phyloP scores from a whole-genome alignment of 2,329 filamentous ascomycete genomes.

The Aureobasidium sp. region DNA sequence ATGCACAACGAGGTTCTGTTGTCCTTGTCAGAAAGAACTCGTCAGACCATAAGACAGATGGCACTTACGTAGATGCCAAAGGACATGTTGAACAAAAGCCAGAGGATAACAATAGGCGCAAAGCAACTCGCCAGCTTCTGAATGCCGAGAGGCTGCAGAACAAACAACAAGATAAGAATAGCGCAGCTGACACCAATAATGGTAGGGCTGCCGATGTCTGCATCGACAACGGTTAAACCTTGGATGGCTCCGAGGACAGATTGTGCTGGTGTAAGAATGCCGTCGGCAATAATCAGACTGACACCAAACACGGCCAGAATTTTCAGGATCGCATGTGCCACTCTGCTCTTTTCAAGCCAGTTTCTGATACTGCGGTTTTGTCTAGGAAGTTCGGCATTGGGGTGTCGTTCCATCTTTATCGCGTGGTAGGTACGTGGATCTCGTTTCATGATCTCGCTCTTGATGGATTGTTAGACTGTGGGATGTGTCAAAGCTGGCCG shows the following conservation, averaged over 20 bases:
- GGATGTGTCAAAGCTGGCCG: not conserved
- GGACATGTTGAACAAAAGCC: conserved; percentile 56
- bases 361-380: conserved; percentile 48
- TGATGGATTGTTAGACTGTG: not conserved
- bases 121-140: conserved; percentile 54
- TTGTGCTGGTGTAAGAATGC: conserved; percentile 62
- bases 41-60: not conserved
- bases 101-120: conserved; percentile 60
- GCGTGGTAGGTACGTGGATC: conserved; percentile 52
- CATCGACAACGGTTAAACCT: conserved; percentile 50
- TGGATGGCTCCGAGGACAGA: conserved; percentile 64
- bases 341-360: conserved; percentile 50
- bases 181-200: conserved; percentile 59
- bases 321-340: conserved; percentile 50
- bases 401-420: conserved; percentile 53
- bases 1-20: conserved; percentile 37
- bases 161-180: conserved; percentile 57
- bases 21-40: not conserved
- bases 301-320: conserved; percentile 59
- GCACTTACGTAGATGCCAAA: conserved; percentile 53
- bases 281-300: conserved; percentile 60
- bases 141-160: conserved; percentile 59
- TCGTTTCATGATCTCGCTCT: conserved; percentile 53
- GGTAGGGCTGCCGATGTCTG: conserved; percentile 48
- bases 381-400: conserved; percentile 49